phyloP scores from a whole-genome alignment of 2,329 filamentous ascomycete species.

The Phyllosticta citribraziliensis region DNA sequence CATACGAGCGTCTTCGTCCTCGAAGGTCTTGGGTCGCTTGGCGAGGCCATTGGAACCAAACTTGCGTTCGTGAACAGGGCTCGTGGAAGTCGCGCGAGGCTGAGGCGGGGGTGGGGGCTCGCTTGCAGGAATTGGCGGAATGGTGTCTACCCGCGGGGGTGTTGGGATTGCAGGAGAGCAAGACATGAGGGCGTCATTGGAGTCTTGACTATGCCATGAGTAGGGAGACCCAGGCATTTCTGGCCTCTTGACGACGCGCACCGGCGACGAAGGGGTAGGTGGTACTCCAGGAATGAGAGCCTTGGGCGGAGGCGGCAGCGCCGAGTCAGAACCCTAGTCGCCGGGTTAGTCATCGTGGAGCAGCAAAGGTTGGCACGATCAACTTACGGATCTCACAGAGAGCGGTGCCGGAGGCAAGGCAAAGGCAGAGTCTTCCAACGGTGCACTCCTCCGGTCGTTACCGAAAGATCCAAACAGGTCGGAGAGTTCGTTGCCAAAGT shows the following conservation, averaged over 20 bases:
- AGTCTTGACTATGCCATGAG: conserved; percentile 44
- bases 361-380: background rate
- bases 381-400: conserved; percentile 10
- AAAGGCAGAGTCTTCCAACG: conserved; percentile 5
- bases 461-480: conserved; percentile 40
- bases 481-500: conserved; percentile 34
- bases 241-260: conserved; percentile 14
- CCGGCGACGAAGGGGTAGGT: conserved; percentile 4
- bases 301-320: conserved; percentile 7
- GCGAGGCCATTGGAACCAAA: background rate
- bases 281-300: conserved; percentile 4
- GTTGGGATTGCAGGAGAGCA: conserved; percentile 24
- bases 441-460: conserved; percentile 21
- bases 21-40: conserved; percentile 13
- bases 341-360: background rate
- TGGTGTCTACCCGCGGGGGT: conserved; percentile 14
- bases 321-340: conserved; percentile 9
- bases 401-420: conserved; percentile 1
- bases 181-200: conserved; percentile 39
- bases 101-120: conserved; percentile 2
- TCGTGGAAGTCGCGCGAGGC: conserved; percentile 1
- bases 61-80: conserved; percentile 4
- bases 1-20: conserved; percentile 20
- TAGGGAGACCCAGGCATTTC: conserved; percentile 39
- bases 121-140: conserved; percentile 1